These are phyloP conservation scores for Scheffersomyces amazonensis DNA, from an alignment of 805 yeast species.

Conservation along the genomic window DNA sequence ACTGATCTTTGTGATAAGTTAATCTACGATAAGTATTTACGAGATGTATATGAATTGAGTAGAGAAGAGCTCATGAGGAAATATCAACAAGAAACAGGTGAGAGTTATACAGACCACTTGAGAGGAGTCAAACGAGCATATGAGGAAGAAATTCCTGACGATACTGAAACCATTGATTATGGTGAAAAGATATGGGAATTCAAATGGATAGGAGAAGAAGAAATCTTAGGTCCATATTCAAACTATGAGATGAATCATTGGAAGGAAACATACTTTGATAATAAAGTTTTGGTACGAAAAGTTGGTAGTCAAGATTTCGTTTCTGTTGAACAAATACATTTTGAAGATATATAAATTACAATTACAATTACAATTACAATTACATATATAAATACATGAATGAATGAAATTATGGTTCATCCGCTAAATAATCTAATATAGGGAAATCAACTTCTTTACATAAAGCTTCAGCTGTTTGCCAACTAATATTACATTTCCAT, in stretches of 20 bases:
- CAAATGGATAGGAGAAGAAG: slow-evolving; percentile 35
- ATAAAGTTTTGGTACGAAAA: slow-evolving; percentile 42
- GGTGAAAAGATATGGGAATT: slow-evolving; percentile 38
- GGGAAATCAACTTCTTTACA: slow-evolving; percentile 67
- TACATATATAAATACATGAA: neutral
- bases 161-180: slow-evolving; percentile 17
- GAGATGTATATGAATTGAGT: slow-evolving; percentile 49
- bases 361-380: neutral
- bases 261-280: slow-evolving; percentile 48
- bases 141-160: slow-evolving; percentile 13
- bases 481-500: slow-evolving; percentile 77
- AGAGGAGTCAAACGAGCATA: slow-evolving; percentile 16
- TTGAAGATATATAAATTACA: slow-evolving; percentile 7
- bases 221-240: slow-evolving; percentile 49
- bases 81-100: slow-evolving; percentile 21
- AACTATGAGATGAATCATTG: slow-evolving; percentile 55
- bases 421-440: slow-evolving; percentile 54
- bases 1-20: slow-evolving; percentile 51
- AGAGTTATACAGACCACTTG: slow-evolving; percentile 13
- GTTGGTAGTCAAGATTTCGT: slow-evolving; percentile 19
- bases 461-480: slow-evolving; percentile 58
- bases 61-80: slow-evolving; percentile 52
- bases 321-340: slow-evolving; percentile 20
- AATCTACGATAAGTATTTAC: slow-evolving; percentile 35
- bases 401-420: slow-evolving; percentile 8